Evolutionary conservation across 768 basidiomycete genomes (phyloP), one percentile per base, ranked within the genome.

Genomic region (Termitomyces sp.): DNA sequence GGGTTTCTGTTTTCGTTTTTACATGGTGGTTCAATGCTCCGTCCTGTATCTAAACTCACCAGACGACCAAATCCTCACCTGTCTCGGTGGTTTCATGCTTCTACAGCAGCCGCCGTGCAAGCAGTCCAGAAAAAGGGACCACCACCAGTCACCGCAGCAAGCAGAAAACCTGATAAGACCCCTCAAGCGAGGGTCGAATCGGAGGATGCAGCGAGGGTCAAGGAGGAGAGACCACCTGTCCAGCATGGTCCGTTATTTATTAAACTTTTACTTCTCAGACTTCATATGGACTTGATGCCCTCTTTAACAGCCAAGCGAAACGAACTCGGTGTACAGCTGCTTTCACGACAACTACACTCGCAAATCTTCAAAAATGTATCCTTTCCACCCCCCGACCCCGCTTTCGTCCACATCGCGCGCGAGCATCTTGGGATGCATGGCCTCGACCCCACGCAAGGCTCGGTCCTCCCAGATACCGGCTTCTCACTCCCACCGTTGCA

Each of bases 291-390:
- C n/a, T 44, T 42, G 11, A 56, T 51, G 48, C 27, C 33, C 25
- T n/a, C 5, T 44, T 1, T 11, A 31, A 54, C 53, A 85, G 85
- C 78, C 56, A 83, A 85, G 66, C 81, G 92, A 51, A 98, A 97
- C 65, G 83, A 88, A 56, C 77, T 94, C 39, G 95, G 95, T n/a
- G 94, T 98, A 7, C 95, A 98, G 66, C 83, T 97, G 52, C 83
- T 98, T 50, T 90, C 94, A 15, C 81, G 83, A 9, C 74, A 75
- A n/a, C 71, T 97, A 7, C 94, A 94, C 68, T 66, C 74, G 5
- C 95, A 97, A 64, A 80, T 96, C 54, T 97, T 98, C 70, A 81
- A 77, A 54, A 81, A 86, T 63, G 71, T 76, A 44, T 74, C 82
- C 7, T 86, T 90, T 52, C 86, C 85, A 3, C 56, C 79, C 1